Base-by-base conservation (phyloP, 73 alveolate genomes). In the Uronychia binucleata region DNA sequence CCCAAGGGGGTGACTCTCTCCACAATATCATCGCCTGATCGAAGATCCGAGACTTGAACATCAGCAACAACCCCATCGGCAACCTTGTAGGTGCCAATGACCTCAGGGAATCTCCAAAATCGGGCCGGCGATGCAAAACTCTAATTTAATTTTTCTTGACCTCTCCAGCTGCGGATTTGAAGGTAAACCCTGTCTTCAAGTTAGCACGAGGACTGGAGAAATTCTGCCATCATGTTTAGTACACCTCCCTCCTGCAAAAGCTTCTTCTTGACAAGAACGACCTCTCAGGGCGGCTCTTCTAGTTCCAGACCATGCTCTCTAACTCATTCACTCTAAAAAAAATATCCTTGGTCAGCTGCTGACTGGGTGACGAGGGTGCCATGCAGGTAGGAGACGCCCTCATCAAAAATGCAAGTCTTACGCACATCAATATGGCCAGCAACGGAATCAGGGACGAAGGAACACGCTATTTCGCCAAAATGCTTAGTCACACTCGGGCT, bases 281-380 rank as follows among this genome's bases (percentile, higher is more conserved):
- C 32, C 30, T 34, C 1, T 77, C 76, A 30, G 86, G 91, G n/a
- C 81, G 81, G 5, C 31, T 0, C 1, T 31, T 77, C 78, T 77
- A 35, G 28, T 83, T 84, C 8, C n/a, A 34, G 32, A 30, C 28
- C 30, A 81, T 83, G 31, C 80, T n/a, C 11, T 67, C 75, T n/a
- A 30, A 33, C n/a, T 1, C 5, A 25, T 31, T 25, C 33, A 28
- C 33, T 14, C 32, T 85, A 13, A 28, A 30, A n/a, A 76, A 76
- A 11, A 32, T 85, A 26, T 74, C 57, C 31, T 57, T 77, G 0
- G 76, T 86, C 25, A 77, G 77, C 27, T 74, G 77, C 58, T 35
- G 80, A 57, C 57, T 85, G 1, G 91, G 91, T 8, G 86, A 85
- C 30, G 1, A 0, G 14, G 91, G 91, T 0, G 85, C 81, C 8